Evolutionary conservation across 371 early-diverging fungal genomes (phyloP).

Genomic region (Umbelopsis sp.): DNA sequence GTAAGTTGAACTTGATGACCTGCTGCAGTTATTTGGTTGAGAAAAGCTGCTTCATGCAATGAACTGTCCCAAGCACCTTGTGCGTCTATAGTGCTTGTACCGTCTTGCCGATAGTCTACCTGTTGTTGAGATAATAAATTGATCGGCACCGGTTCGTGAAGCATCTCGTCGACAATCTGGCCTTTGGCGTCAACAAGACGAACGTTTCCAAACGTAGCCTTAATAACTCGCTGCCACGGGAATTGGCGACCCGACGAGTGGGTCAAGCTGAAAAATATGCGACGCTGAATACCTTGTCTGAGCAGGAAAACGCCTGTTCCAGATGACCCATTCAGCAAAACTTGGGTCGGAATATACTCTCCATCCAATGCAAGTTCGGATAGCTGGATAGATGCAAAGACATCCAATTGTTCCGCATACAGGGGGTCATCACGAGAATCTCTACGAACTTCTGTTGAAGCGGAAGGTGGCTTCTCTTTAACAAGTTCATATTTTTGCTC

Average conservation of each 20-base stretch:
- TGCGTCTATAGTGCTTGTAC: conserved; percentile 56
- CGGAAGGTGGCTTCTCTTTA: not conserved
- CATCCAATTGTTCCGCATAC: conserved; percentile 62
- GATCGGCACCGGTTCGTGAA: conserved; percentile 21
- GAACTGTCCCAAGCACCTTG: conserved; percentile 78
- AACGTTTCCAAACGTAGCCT: conserved; percentile 44
- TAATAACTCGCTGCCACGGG: conserved; percentile 47
- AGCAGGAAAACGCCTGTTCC: conserved; percentile 59
- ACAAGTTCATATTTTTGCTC: conserved; percentile 21
- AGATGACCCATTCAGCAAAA: conserved; percentile 39
- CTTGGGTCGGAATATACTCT: conserved; percentile 70
- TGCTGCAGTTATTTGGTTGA: conserved; percentile 64
- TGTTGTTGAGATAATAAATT: conserved; percentile 27
- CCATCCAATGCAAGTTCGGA: conserved; percentile 67
- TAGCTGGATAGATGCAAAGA: conserved; percentile 67
- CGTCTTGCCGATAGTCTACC: conserved; percentile 46
- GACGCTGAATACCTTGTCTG: conserved; percentile 78
- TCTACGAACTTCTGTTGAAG: not conserved
- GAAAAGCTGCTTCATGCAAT: conserved; percentile 60
- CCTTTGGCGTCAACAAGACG: conserved; percentile 59
- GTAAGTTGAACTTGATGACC: conserved; percentile 51
- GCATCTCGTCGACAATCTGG: conserved; percentile 32
- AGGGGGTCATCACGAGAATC: conserved; percentile 32
- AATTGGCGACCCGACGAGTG: conserved; percentile 68
- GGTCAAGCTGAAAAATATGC: conserved; percentile 57